phyloP scores from a whole-genome alignment of 805 yeast genomes.

The Saccharomycopsis sp. region DNA sequence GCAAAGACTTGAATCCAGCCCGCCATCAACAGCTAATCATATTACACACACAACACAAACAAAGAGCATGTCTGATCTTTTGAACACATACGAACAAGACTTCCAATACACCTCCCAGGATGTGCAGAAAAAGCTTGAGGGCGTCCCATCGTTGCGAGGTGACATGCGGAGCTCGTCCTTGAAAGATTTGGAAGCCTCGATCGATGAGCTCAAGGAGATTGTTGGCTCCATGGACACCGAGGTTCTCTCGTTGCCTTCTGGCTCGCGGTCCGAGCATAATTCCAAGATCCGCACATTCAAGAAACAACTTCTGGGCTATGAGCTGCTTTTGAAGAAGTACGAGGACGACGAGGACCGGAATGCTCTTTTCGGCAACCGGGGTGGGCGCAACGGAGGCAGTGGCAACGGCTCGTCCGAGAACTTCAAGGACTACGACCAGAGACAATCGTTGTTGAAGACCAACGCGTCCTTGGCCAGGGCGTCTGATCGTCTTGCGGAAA shows the following conservation, averaged over 20 bases:
- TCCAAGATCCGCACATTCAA: conserved; percentile 68
- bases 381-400: conserved; percentile 14
- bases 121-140: conserved; percentile 54
- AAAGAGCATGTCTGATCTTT: conserved; percentile 44
- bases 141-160: conserved; percentile 40
- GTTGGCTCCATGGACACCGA: conserved; percentile 82
- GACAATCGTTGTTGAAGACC: conserved; percentile 70
- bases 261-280: conserved; percentile 61
- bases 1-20: no score
- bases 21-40: no score
- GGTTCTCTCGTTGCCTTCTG: conserved; percentile 72
- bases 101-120: conserved; percentile 62
- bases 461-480: conserved; percentile 76
- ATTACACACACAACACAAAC: no score
- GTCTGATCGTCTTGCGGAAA: conserved; percentile 74
- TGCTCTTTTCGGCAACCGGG: conserved; percentile 56
- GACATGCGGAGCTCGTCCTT: conserved; percentile 46
- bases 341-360: conserved; percentile 66
- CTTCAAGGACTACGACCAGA: conserved; percentile 39
- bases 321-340: conserved; percentile 43
- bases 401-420: conserved; percentile 37
- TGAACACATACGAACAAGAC: conserved; percentile 60
- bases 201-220: conserved; percentile 76
- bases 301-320: conserved; percentile 47
- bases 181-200: conserved; percentile 51